Evolutionary conservation across 768 basidiomycete species (phyloP), one percentile per base, ranked within the genome.

Genomic region (Boletus pseudo-olivaceus): DNA sequence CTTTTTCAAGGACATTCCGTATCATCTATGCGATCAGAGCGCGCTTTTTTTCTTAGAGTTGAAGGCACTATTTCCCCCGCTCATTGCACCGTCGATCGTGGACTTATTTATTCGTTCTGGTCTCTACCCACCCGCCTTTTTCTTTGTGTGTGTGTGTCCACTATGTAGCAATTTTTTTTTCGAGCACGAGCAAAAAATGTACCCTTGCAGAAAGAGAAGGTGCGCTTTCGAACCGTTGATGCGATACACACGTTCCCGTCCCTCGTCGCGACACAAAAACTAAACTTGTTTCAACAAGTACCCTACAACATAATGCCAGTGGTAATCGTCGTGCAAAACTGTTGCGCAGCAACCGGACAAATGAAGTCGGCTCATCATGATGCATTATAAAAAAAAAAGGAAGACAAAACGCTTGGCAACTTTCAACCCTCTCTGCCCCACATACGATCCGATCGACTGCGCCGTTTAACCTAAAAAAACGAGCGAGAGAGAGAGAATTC

Each of bases 11-110:
- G 44, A 54, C 51, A 35, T 30, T 38, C 47, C 47, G 54, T 59
- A 58, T 56, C 54, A 49, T 44, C 43, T 37, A 35, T 34, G 48
- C 32, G 48, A 48, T 43, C 41, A 40, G 17, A 42, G 26, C 32
- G 41, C 41, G 49, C 43, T 15, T 32, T 29, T 32, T 33, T n/a
- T 34, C n/a, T 50, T 46, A 56, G 53, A 53, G 14, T 20, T 20
- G 12, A 56, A 49, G 17, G 46, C 43, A 37, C 14, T n/a, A 14
- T 44, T 34, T 41, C 17, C 3, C 33, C 19, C 48, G 20, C 48
- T 49, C 60, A 59, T 46, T 35, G 49, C 49, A 61, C 62, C 50
- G 55, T 62, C 37, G 52, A 46, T 9, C 62, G 65, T 47, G 60
- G 56, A 62, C 56, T 53, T 59, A 53, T 55, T 61, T 62, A 52